Percentiles rank a stretch among this genome's conserved stretches.
Conservation (phyloP, 73 alveolate genomes). For the Paramecium primaurelia region DNA sequence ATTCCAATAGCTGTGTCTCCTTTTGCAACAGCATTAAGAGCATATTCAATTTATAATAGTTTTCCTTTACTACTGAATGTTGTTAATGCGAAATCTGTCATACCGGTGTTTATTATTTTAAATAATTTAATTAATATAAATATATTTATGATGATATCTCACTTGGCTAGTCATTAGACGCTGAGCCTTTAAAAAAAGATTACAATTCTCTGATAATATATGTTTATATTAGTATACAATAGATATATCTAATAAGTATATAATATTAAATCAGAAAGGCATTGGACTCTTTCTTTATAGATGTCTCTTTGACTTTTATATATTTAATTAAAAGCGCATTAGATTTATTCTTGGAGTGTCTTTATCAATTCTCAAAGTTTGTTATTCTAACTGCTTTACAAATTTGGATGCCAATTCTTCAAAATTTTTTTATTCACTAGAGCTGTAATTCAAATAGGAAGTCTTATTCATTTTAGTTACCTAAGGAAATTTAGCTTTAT, state of each 20-base stretch:
- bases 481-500: not conserved
- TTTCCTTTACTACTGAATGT: conserved; percentile 87
- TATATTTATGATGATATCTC: not conserved
- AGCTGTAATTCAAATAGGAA: not conserved
- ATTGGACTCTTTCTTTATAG: not conserved
- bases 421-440: not conserved
- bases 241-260: not conserved
- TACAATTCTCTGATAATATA: not conserved
- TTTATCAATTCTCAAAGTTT: not conserved
- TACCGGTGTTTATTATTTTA: not conserved
- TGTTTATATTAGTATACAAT: not conserved
- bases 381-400: not conserved
- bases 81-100: conserved; percentile 69
- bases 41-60: conserved; percentile 83
- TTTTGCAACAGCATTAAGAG: conserved; percentile 91
- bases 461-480: not conserved
- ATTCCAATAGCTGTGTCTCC: conserved; percentile 93
- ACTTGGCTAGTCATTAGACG: not conserved
- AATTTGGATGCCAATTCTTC: not conserved
- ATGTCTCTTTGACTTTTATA: not conserved
- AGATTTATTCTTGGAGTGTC: not conserved
- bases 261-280: not conserved
- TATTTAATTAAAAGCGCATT: not conserved
- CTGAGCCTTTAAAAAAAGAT: not conserved
- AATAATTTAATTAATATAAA: not conserved